Conservation (phyloP, 208 protist genomes). For the Acanthamoeba royreba region DNA sequence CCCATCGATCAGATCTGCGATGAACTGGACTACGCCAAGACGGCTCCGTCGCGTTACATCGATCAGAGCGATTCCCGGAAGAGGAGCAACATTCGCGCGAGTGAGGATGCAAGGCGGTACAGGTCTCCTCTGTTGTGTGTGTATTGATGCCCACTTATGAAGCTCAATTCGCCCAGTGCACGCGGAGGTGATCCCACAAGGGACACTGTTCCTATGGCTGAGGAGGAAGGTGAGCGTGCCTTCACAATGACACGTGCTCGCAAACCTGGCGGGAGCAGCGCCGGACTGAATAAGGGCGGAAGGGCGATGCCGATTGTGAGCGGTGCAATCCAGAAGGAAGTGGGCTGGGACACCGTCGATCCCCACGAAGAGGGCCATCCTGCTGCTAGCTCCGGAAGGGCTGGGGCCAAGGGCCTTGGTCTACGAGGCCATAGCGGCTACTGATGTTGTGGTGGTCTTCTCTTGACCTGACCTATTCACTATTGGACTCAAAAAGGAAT, state of each 20-base stretch:
- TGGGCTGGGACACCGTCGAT: background rate
- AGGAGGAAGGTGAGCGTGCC: background rate
- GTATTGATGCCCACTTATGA: too few relatives aligned
- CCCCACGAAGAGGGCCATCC: background rate
- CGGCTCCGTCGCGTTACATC: background rate
- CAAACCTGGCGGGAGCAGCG: background rate
- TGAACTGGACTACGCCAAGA: background rate
- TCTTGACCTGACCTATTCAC: too few relatives aligned
- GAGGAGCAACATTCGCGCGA: background rate
- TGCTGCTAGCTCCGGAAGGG: background rate
- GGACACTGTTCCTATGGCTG: background rate
- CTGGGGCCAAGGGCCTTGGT: background rate
- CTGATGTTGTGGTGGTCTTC: too few relatives aligned
- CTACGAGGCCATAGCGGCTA: background rate
- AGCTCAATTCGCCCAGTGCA: too few relatives aligned
- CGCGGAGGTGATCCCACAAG: background rate
- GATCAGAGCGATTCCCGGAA: background rate
- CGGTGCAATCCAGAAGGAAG: background rate
- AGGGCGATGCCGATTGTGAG: background rate
- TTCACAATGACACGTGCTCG: background rate
- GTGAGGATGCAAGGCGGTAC: background rate
- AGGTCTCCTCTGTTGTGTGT: too few relatives aligned
- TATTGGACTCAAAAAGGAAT: too few relatives aligned
- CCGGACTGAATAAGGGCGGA: background rate
- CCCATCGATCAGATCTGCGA: background rate